phyloP scores from a whole-genome alignment of 495 filamentous ascomycete genomes.

The Podospora comata region DNA sequence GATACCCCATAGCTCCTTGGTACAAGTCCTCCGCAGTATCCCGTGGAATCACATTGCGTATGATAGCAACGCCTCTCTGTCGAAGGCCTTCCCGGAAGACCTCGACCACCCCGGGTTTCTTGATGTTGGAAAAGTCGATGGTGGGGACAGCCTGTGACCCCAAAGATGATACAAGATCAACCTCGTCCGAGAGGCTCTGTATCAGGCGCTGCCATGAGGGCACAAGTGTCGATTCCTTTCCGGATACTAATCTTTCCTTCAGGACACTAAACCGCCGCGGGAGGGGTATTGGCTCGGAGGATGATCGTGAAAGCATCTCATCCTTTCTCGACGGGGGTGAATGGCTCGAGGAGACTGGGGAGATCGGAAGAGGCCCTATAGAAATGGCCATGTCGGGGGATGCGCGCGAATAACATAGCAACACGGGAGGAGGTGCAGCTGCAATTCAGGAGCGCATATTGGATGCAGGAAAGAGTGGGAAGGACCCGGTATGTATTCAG shows the following conservation, averaged over 20 bases:
- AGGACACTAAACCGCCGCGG: constrained; percentile 66
- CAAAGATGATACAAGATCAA: constrained; percentile 42
- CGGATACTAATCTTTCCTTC: constrained; percentile 60
- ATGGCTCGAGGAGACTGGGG: constrained; percentile 9
- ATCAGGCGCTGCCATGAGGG: constrained; percentile 70
- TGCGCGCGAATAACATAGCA: constrained; percentile 15
- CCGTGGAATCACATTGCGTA: constrained; percentile 57
- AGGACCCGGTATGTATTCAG: neutral
- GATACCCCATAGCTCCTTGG: constrained; percentile 53
- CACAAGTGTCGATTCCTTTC: constrained; percentile 47
- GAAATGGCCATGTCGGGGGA: constrained; percentile 24
- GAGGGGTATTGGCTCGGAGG: constrained; percentile 51
- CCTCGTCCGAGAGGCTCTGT: constrained; percentile 50
- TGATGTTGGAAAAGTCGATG: constrained; percentile 58
- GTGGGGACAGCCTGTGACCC: constrained; percentile 54
- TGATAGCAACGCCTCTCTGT: constrained; percentile 58
- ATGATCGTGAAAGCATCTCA: constrained; percentile 20
- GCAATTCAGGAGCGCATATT: neutral
- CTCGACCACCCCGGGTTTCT: constrained; percentile 44
- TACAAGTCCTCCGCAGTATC: constrained; percentile 53
- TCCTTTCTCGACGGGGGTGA: constrained; percentile 9
- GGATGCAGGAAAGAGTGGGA: neutral
- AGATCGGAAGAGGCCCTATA: constrained; percentile 17
- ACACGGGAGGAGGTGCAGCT: neutral
- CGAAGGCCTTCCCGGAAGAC: constrained; percentile 47